phyloP scores from a whole-genome alignment of 305 asterid species.

The Rubia occidens region DNA sequence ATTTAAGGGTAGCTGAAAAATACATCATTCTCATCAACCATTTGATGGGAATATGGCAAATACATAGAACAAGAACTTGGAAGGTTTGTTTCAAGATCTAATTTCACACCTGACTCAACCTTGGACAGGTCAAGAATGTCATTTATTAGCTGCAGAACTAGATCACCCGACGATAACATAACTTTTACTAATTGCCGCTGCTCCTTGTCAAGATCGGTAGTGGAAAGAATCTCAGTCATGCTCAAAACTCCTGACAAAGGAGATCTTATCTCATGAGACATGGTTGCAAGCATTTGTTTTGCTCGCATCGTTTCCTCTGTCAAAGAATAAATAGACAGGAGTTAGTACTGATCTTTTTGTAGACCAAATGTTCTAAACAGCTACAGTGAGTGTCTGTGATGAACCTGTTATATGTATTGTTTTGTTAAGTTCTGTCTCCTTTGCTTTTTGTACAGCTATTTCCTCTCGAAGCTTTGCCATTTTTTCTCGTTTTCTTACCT shows the following conservation, averaged over 20 bases:
- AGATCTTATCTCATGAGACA: constrained; percentile 95
- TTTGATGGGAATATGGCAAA: background rate
- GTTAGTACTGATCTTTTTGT: constrained; percentile 10
- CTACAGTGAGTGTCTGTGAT: background rate
- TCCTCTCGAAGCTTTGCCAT: constrained; percentile 83
- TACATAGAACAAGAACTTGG: background rate
- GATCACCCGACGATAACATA: constrained; percentile 84
- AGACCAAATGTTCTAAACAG: constrained; percentile 3
- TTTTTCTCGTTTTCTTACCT: constrained; percentile 76
- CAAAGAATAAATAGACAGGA: constrained; percentile 10
- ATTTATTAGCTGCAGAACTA: constrained; percentile 74
- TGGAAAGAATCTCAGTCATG: constrained; percentile 85
- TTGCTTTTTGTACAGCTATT: constrained; percentile 83
- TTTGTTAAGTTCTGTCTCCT: constrained; percentile 86
- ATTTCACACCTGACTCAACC: constrained; percentile 73
- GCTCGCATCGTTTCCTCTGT: constrained; percentile 96
- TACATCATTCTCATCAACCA: background rate
- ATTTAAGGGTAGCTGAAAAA: background rate
- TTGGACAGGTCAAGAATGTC: constrained; percentile 94
- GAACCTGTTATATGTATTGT: constrained; percentile 84
- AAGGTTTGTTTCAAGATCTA: background rate
- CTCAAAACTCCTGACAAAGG: constrained; percentile 89
- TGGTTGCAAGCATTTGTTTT: constrained; percentile 91
- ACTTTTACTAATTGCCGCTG: constrained; percentile 65
- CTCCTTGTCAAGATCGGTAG: constrained; percentile 69